These are phyloP conservation scores for Diplodia intermedia DNA, from an alignment of 2,329 filamentous ascomycete species.

Conservation along the genomic window DNA sequence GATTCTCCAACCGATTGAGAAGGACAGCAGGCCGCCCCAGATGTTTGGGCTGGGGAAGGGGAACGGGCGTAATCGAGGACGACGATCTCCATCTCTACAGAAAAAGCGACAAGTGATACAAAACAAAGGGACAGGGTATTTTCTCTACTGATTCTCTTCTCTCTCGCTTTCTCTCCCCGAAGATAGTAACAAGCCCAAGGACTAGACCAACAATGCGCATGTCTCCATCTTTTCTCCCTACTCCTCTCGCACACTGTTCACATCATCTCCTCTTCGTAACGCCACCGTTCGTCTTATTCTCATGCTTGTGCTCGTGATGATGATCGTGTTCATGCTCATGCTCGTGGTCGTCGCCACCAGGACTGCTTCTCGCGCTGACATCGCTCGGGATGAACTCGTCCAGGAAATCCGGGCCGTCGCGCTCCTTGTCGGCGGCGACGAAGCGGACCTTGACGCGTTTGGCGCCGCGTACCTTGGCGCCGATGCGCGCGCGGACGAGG, in stretches of 20 bases:
- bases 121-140: neutral
- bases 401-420: slow-evolving; percentile 61
- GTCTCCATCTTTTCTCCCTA: neutral
- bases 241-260: neutral
- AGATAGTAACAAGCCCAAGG: too few species aligned
- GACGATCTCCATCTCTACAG: neutral
- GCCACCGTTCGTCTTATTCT: slow-evolving; percentile 38
- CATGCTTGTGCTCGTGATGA: slow-evolving; percentile 36
- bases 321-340: slow-evolving; percentile 40
- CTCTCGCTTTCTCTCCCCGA: slow-evolving; percentile 1
- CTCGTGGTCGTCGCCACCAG: slow-evolving; percentile 43
- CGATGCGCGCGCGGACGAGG: slow-evolving; percentile 73
- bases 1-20: neutral
- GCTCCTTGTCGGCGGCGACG: slow-evolving; percentile 63
- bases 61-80: neutral
- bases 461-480: slow-evolving; percentile 80
- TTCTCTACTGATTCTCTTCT: neutral
- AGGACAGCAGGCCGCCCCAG: too few species aligned
- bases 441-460: slow-evolving; percentile 85
- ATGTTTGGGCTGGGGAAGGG: too few species aligned
- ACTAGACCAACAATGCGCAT: neutral
- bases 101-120: neutral
- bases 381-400: slow-evolving; percentile 67
- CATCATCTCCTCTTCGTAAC: slow-evolving; percentile 30
- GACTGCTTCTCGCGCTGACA: slow-evolving; percentile 41